Percentiles rank a stretch among this genome's conserved stretches.
phyloP scores from a whole-genome alignment of 202 grass and related monocot genomes.

The Dendrocalamus latiflorus region DNA sequence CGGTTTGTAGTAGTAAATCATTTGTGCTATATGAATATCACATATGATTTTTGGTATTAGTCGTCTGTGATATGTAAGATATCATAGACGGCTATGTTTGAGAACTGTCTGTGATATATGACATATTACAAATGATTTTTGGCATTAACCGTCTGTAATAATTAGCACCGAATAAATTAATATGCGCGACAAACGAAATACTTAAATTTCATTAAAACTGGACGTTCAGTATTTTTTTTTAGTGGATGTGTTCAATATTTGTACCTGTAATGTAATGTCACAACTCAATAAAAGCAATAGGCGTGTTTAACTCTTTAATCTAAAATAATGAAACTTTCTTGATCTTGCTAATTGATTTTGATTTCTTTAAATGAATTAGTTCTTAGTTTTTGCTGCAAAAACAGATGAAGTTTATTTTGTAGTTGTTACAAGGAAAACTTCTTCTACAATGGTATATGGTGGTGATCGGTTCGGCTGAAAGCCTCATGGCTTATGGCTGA shows the following conservation, averaged over 20 bases:
- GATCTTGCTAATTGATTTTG: neutral
- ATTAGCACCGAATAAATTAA: neutral
- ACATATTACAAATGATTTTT: too few species aligned
- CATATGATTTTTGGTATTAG: too few species aligned
- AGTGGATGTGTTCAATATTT: neutral
- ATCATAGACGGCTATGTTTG: too few species aligned
- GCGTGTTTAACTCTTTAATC: neutral
- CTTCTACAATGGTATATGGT: neutral
- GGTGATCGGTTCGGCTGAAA: too few species aligned
- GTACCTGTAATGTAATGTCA: neutral
- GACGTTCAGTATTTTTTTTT: neutral
- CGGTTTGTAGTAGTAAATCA: too few species aligned
- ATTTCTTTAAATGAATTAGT: neutral
- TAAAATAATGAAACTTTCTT: neutral
- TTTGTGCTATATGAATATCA: too few species aligned
- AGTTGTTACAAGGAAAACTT: neutral
- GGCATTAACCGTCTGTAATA: too few species aligned
- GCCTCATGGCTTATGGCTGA: too few species aligned
- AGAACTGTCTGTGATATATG: too few species aligned
- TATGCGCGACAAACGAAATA: neutral
- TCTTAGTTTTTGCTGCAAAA: neutral
- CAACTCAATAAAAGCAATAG: neutral
- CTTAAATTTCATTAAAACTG: neutral
- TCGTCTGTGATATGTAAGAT: too few species aligned
- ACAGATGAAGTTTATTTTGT: neutral